These are phyloP conservation scores for Fusarium falciforme DNA, from an alignment of 2,329 filamentous ascomycete species.

Conservation along the genomic window DNA sequence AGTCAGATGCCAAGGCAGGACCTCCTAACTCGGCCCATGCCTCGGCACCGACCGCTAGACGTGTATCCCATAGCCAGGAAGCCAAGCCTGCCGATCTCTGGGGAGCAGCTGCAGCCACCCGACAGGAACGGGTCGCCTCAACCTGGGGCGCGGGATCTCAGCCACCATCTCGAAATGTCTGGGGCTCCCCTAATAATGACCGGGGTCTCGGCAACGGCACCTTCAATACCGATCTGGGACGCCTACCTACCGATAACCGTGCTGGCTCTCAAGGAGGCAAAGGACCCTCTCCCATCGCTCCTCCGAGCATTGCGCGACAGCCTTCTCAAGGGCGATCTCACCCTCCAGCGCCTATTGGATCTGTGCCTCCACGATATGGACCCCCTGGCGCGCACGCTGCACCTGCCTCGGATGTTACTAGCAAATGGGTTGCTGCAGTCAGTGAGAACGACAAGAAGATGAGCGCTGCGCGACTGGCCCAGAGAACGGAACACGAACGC, in stretches of 20 bases:
- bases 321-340: slow-evolving; percentile 45
- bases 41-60: slow-evolving; percentile 37
- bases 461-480: slow-evolving; percentile 52
- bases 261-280: slow-evolving; percentile 49
- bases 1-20: slow-evolving; percentile 21
- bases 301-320: slow-evolving; percentile 46
- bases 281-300: slow-evolving; percentile 60
- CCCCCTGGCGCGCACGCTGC: slow-evolving; percentile 46
- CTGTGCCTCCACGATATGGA: slow-evolving; percentile 46
- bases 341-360: slow-evolving; percentile 48
- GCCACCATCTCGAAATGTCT: slow-evolving; percentile 70
- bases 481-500: slow-evolving; percentile 56
- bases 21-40: slow-evolving; percentile 28
- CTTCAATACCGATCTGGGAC: slow-evolving; percentile 72
- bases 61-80: slow-evolving; percentile 49
- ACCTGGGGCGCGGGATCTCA: slow-evolving; percentile 62
- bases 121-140: slow-evolving; percentile 59
- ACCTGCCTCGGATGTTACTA: slow-evolving; percentile 49
- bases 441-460: slow-evolving; percentile 61
- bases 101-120: slow-evolving; percentile 51
- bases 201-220: slow-evolving; percentile 82
- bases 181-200: slow-evolving; percentile 79
- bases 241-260: slow-evolving; percentile 52
- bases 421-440: slow-evolving; percentile 57
- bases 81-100: slow-evolving; percentile 50